Evolutionary conservation across 257 asterid genomes (phyloP).

Genomic region (Salvia hispanica): DNA sequence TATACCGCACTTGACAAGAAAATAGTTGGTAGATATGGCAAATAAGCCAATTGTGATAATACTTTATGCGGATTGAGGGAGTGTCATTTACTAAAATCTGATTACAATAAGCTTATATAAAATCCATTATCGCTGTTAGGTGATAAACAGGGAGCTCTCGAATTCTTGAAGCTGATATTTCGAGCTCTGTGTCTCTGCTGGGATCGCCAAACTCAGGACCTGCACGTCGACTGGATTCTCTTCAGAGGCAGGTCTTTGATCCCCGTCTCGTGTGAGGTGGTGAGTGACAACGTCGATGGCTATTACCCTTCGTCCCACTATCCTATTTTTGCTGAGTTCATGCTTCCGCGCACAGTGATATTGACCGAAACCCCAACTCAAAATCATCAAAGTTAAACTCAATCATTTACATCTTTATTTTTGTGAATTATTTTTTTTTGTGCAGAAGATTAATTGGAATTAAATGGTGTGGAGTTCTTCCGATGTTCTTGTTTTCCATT

Average conservation of each 20-base stretch:
- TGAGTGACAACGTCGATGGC: constrained; percentile 91
- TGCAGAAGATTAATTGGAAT: neutral
- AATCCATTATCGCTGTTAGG: constrained; percentile 47
- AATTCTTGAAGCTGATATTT: constrained; percentile 78
- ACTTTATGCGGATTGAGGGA: too few relatives aligned
- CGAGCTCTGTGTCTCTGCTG: constrained; percentile 97
- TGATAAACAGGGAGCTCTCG: constrained; percentile 83
- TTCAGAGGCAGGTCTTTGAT: constrained; percentile 82
- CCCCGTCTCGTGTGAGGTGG: constrained; percentile 89
- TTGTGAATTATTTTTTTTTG: neutral
- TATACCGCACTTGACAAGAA: too few relatives aligned
- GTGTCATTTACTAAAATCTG: neutral
- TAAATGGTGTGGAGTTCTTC: neutral
- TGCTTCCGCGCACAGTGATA: constrained; percentile 91
- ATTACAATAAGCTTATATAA: neutral
- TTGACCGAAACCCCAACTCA: constrained; percentile 60
- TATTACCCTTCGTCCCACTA: constrained; percentile 86
- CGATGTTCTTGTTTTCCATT: neutral
- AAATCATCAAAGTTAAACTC: constrained; percentile 30
- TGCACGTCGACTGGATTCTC: constrained; percentile 94
- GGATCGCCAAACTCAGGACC: constrained; percentile 99
- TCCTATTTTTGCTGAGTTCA: constrained; percentile 78
- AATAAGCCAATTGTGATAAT: too few relatives aligned
- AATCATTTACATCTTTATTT: neutral
- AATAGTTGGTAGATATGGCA: too few relatives aligned